These are phyloP conservation scores for Brasenia schreberi DNA, from an alignment of 164 flowering plant species.

Conservation along the genomic window DNA sequence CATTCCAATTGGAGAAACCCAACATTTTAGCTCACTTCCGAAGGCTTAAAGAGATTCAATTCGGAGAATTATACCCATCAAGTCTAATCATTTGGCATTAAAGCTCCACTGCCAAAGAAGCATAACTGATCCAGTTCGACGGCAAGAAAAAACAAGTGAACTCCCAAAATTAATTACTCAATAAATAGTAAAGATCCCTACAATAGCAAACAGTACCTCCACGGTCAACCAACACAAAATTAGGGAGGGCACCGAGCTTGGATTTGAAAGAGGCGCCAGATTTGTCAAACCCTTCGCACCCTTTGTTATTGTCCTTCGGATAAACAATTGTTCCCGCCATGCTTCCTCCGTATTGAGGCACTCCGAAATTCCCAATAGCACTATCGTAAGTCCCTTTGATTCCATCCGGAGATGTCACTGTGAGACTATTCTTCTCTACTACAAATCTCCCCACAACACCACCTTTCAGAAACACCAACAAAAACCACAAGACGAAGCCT, in stretches of 20 bases:
- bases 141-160: too few relatives aligned
- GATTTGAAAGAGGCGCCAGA: conserved; percentile 44
- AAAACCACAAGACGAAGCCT: conserved; percentile 10
- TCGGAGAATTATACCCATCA: too few relatives aligned
- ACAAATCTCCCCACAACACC: conserved; percentile 36
- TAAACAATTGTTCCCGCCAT: conserved; percentile 75
- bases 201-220: conserved; percentile 42
- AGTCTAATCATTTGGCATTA: too few relatives aligned
- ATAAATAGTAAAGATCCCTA: too few relatives aligned
- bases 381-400: conserved; percentile 72
- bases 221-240: conserved; percentile 72
- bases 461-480: conserved; percentile 5
- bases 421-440: conserved; percentile 91
- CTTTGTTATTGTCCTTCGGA: conserved; percentile 64
- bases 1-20: too few relatives aligned
- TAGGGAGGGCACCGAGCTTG: conserved; percentile 69
- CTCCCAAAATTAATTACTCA: too few relatives aligned
- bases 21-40: too few relatives aligned
- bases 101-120: too few relatives aligned
- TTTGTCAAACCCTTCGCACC: conserved; percentile 50
- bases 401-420: conserved; percentile 62
- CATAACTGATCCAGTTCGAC: too few relatives aligned
- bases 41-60: too few relatives aligned
- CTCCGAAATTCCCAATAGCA: conserved; percentile 90
- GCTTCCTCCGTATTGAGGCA: conserved; percentile 90